A percentile compares a stretch with the other conserved stretches of the same genome.
phyloP scores from a whole-genome alignment of 2,329 filamentous ascomycete species.

The Diaporthe aspalathi region DNA sequence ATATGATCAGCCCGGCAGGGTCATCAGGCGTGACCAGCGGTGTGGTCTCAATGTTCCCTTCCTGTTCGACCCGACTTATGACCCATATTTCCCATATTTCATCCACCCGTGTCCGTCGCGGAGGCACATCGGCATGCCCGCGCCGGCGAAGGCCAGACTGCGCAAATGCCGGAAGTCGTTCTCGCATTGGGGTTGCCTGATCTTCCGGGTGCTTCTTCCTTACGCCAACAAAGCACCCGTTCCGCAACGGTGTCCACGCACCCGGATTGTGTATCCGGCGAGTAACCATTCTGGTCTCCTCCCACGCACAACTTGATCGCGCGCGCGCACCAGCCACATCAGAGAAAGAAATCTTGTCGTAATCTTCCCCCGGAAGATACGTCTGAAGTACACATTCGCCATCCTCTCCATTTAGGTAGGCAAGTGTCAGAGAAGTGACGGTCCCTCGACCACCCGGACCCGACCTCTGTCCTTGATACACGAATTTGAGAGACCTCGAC shows the following conservation, averaged over 20 bases:
- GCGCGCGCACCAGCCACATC: conserved; percentile 54
- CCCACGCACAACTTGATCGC: conserved; percentile 62
- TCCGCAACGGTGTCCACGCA: conserved; percentile 70
- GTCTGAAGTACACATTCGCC: conserved; percentile 74
- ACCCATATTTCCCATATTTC: conserved; percentile 68
- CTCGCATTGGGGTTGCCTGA: conserved; percentile 40
- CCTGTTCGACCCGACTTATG: conserved; percentile 57
- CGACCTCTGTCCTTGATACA: conserved; percentile 64
- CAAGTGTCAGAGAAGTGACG: conserved; percentile 72
- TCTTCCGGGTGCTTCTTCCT: conserved; percentile 55
- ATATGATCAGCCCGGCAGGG: conserved; percentile 68
- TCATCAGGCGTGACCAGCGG: conserved; percentile 56
- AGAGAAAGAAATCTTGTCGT: conserved; percentile 68
- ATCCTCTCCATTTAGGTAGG: conserved; percentile 69
- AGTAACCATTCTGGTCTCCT: conserved; percentile 61
- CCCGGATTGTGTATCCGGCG: conserved; percentile 72
- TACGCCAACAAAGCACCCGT: conserved; percentile 72
- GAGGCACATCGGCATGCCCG: conserved; percentile 24
- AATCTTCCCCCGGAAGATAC: conserved; percentile 65
- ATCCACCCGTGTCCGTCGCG: conserved; percentile 35
- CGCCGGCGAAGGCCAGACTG: conserved; percentile 38
- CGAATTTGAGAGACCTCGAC: conserved; percentile 68
- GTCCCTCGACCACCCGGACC: conserved; percentile 67
- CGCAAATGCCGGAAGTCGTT: conserved; percentile 39
- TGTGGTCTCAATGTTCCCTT: conserved; percentile 58